A percentile compares a stretch with the other conserved stretches of the same genome.
Evolutionary conservation across 257 asterid species (phyloP).

Genomic region (Solanum medicagineum): DNA sequence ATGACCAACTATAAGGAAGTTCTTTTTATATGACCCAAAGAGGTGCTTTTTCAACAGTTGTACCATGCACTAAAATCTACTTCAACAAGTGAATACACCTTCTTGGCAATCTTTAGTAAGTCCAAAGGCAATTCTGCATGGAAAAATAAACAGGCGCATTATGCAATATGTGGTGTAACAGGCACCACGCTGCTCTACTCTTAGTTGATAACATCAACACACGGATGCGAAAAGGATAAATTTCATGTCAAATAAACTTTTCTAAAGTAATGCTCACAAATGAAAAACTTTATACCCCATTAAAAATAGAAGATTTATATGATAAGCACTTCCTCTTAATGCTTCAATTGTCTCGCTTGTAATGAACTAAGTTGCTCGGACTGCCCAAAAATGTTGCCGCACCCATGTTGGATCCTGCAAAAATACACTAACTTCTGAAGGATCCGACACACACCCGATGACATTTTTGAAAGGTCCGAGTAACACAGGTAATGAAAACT

Average conservation of each 20-base stretch:
- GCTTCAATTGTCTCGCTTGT: background rate
- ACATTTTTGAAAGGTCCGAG: too few species aligned
- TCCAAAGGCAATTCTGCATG: conserved; percentile 52
- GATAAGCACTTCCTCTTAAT: background rate
- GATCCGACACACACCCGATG: too few species aligned
- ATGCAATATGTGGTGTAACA: conserved; percentile 9
- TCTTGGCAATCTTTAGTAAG: conserved; percentile 45
- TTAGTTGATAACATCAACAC: background rate
- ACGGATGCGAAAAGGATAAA: background rate
- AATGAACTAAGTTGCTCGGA: background rate
- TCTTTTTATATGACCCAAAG: background rate
- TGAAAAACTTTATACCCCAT: background rate
- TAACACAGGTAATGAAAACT: background rate
- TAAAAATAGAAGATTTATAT: background rate
- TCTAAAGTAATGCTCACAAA: background rate
- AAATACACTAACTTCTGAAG: too few species aligned
- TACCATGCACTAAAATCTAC: conserved; percentile 22
- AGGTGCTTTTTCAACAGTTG: conserved; percentile 14
- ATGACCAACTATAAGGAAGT: background rate
- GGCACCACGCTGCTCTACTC: background rate
- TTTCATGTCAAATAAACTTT: background rate
- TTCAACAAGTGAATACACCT: conserved; percentile 41
- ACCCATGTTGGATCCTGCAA: too few species aligned
- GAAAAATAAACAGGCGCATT: conserved; percentile 20
- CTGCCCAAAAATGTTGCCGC: too few species aligned